Conservation (phyloP, 2,329 filamentous ascomycete genomes). For the Stagonosporopsis vannaccii region DNA sequence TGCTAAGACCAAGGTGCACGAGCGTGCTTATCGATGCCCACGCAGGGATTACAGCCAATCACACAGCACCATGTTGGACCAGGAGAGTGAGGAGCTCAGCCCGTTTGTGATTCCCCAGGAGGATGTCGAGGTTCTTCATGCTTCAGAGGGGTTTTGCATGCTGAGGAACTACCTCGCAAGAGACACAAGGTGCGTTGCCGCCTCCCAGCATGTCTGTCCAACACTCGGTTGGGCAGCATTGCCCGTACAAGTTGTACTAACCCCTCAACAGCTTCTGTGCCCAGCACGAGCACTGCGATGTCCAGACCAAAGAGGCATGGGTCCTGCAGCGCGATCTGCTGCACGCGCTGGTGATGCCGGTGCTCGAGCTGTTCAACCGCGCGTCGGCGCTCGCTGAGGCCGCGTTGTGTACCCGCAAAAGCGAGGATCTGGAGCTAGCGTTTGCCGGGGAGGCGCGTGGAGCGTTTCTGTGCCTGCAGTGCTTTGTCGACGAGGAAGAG, state of each 20-base stretch:
- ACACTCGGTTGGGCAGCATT: not conserved
- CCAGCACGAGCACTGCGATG: conserved; percentile 46
- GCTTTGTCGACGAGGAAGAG: conserved; percentile 63
- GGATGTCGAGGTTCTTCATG: conserved; percentile 50
- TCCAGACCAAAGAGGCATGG: conserved; percentile 50
- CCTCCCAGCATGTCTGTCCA: not conserved
- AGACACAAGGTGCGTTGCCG: conserved; percentile 49
- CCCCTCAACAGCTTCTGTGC: conserved; percentile 52
- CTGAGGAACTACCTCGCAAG: conserved; percentile 53
- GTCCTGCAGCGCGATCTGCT: conserved; percentile 65
- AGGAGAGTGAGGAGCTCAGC: conserved; percentile 30
- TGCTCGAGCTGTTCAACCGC: conserved; percentile 63
- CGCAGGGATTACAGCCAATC: conserved; percentile 14
- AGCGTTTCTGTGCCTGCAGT: conserved; percentile 66
- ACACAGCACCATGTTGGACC: conserved; percentile 19
- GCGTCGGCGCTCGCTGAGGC: conserved; percentile 61
- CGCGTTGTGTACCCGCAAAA: conserved; percentile 56
- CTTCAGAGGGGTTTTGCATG: conserved; percentile 54
- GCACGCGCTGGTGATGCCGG: conserved; percentile 65
- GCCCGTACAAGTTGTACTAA: not conserved
- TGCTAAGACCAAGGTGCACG: not conserved
- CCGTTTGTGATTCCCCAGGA: conserved; percentile 54
- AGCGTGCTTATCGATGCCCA: conserved; percentile 17
- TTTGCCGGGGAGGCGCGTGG: conserved; percentile 64
- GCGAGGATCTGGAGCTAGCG: conserved; percentile 63